Base-by-base conservation (phyloP, 495 filamentous ascomycete species). In the Rhizodiscina lignyota region DNA sequence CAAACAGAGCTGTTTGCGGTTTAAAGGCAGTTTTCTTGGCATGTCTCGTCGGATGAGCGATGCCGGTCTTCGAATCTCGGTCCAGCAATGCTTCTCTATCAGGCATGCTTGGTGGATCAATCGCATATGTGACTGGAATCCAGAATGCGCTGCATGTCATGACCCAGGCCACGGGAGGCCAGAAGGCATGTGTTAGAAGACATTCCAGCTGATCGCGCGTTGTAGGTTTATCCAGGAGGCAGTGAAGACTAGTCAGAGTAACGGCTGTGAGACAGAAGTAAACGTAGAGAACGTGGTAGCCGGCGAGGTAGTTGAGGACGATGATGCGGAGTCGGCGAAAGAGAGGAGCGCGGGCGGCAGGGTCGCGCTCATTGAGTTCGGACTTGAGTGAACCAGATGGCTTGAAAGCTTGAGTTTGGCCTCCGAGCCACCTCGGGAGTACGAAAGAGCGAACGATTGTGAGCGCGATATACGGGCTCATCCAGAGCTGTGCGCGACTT, bases 141-240 rank as follows among this genome's bases (percentile, higher is more conserved):
- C 55, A 61, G 30, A 63, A 40, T 6, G 50, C 58, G 13, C 54
- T 51, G 18, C 61, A 37, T 45, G 58, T 11, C 8, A 35, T 3
- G n/a, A 41, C 11, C 32, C 32, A 63, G 1, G 54, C 46, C 18
- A 58, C 34, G 0, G 62, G 62, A 1, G 62, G 62, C 62, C 61
- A 64, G 54, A 60, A 62, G 13, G 57, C 58, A 47, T 66, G 61
- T 0, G 61, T 66, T 26, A 66, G 51, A 21, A 62, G 44, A 31
- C 53, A 62, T 16, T 59, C 32, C 4, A 62, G 45, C 4, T 55
- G 38, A 4, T 48, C 49, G 30, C 45, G 41, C 39, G 54, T 51
- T 27, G 41, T 30, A 32, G 18, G 23, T 13, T 54, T 31, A 16
- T 49, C 33, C 21, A 41, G 38, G 45, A 58, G 58, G 42, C 58